Percentiles rank a stretch among this genome's conserved stretches.
Evolutionary conservation across 176 grass and related monocot species (phyloP).

Genomic region (Raddia guianensis): DNA sequence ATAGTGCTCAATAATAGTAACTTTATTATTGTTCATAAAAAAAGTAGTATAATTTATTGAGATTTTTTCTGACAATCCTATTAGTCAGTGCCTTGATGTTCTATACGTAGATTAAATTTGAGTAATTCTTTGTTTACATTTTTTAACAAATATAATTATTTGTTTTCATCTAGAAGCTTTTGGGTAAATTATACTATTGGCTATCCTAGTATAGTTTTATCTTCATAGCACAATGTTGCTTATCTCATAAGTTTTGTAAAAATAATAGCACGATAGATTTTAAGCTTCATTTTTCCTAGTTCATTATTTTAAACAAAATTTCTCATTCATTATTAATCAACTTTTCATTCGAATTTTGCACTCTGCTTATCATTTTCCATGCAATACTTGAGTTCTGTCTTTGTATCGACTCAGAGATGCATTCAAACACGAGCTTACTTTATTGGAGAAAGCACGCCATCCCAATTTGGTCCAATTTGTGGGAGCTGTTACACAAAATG

Average conservation of each 20-base stretch:
- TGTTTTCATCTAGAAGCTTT: neutral
- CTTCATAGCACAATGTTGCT: neutral
- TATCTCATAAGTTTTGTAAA: neutral
- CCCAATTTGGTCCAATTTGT: slow-evolving; percentile 99
- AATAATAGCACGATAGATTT: neutral
- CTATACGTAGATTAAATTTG: slow-evolving; percentile 3
- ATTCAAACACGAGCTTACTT: slow-evolving; percentile 86
- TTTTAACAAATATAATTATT: neutral
- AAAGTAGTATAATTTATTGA: neutral
- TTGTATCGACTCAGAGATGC: slow-evolving; percentile 67
- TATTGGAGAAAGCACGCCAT: slow-evolving; percentile 87
- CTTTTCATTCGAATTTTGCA: neutral
- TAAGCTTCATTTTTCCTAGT: neutral
- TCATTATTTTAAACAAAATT: neutral
- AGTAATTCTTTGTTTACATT: neutral
- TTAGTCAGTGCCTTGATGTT: neutral
- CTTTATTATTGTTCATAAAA: neutral
- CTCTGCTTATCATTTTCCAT: slow-evolving; percentile 21
- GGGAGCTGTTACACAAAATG: slow-evolving; percentile 93
- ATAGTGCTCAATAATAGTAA: neutral
- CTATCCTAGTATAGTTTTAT: neutral
- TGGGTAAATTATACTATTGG: slow-evolving; percentile 18
- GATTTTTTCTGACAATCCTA: slow-evolving; percentile 2
- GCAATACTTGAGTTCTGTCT: slow-evolving; percentile 2
- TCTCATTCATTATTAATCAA: neutral